Evolutionary conservation across 495 filamentous ascomycete species (phyloP).

Genomic region (Annulohypoxylon moriforme): DNA sequence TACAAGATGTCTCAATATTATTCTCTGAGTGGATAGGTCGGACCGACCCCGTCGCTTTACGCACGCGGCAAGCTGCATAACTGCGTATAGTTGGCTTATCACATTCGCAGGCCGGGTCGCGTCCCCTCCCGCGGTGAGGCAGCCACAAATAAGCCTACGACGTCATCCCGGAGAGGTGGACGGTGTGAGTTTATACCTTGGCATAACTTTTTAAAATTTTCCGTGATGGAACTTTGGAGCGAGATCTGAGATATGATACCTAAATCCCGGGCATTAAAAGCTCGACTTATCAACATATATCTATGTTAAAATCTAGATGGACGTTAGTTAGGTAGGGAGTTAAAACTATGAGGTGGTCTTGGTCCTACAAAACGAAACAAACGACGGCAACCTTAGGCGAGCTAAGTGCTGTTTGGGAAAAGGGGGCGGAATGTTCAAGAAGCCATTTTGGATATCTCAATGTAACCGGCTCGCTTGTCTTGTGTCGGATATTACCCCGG

Average conservation of each 20-base stretch:
- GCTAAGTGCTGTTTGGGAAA: neutral
- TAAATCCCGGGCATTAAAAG: neutral
- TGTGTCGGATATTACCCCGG: neutral
- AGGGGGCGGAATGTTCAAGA: neutral
- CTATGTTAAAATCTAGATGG: no score
- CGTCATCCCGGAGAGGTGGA: slow-evolving; percentile 20
- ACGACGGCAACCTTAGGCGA: neutral
- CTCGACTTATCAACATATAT: neutral
- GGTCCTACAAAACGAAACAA: neutral
- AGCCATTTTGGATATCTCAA: neutral
- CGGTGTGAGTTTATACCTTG: slow-evolving; percentile 21
- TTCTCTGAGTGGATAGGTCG: slow-evolving; percentile 37
- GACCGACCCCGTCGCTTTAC: slow-evolving; percentile 32
- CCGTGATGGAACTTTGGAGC: neutral
- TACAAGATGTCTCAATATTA: slow-evolving; percentile 9
- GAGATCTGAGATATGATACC: neutral
- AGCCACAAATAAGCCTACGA: slow-evolving; percentile 15
- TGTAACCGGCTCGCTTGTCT: neutral
- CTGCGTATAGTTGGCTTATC: slow-evolving; percentile 30
- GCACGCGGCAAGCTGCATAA: slow-evolving; percentile 38
- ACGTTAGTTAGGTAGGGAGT: no score
- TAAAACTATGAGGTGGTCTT: no score
- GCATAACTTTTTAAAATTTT: slow-evolving; percentile 1
- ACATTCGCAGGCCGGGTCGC: slow-evolving; percentile 6
- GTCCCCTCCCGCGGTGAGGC: slow-evolving; percentile 16